Base-by-base conservation (phyloP, 2,329 filamentous ascomycete species). In the Salinomyces thailandicus region DNA sequence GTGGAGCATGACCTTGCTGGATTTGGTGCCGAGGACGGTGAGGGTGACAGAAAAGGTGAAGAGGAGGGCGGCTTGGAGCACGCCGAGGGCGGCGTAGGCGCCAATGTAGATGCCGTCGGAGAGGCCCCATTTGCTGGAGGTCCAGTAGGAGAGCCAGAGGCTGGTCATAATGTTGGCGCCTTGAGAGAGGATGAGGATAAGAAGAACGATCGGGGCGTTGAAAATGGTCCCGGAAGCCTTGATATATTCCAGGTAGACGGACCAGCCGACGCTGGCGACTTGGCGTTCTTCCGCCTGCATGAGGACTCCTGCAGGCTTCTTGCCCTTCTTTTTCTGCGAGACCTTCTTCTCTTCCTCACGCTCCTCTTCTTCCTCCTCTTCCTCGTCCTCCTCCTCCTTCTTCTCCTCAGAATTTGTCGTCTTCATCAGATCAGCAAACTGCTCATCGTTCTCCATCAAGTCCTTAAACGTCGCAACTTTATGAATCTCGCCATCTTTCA, bases 61-160 rank as follows among this genome's bases (percentile, higher is more conserved):
- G 68, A 85, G 77, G 9, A 91, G 62, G 0, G 85, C 15, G 0
- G 81, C 82, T 51, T 93, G 85, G 0, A 66, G 49, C 0, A 70
- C 72, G 41, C 83, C 86, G 0, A 95, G 73, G 1, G 67, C 81
- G 4, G 82, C 83, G 48, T 79, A 81, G 18, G 72, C 65, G 11
- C 73, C 77, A 49, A 81, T 80, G 61, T 73, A 55, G 18, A 70
- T 62, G 2, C 79, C 84, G 9, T 67, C 73, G 0, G 72, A 68
- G 40, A 81, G 73, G 5, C 69, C 65, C 47, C 81, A 94, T 54
- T 81, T 79, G 57, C 85, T 62, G 1, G 82, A 84, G 1, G 85
- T 93, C 89, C 89, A 96, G 64, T 79, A 96, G 0, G 86, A 91
- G 1, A 96, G 73, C 89, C 89, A 96, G 37, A 96, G 63, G 52